Conservation (phyloP, 1,139 yeast genomes). For the Geotrichum restrictum region DNA sequence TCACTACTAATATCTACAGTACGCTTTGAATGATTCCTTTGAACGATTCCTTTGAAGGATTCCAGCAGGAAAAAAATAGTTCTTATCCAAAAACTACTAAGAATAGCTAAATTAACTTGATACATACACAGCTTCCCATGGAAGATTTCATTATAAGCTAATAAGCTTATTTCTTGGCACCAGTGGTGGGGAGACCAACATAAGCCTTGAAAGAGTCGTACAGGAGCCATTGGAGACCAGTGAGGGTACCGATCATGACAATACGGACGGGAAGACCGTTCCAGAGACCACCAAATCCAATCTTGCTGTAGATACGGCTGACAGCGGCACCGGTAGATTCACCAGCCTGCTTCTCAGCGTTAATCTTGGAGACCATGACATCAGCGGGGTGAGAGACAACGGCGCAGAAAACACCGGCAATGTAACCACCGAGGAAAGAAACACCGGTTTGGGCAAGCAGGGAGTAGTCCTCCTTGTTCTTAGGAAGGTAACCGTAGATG, state of each 20-base stretch:
- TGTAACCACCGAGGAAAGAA: conserved; percentile 75
- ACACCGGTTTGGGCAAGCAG: conserved; percentile 69
- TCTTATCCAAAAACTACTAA: background rate
- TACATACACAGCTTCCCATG: background rate
- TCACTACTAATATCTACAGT: no score
- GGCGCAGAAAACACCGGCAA: conserved; percentile 84
- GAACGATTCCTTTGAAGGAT: no score
- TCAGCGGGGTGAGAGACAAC: conserved; percentile 83
- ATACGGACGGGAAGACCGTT: conserved; percentile 78
- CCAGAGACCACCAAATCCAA: conserved; percentile 77
- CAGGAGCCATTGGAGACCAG: conserved; percentile 82
- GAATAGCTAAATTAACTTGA: conserved; percentile 2
- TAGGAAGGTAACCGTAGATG: conserved; percentile 53
- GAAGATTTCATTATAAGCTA: background rate
- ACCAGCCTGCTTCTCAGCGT: conserved; percentile 53
- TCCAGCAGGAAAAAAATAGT: background rate
- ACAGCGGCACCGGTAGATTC: conserved; percentile 57
- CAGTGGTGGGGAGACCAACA: conserved; percentile 77
- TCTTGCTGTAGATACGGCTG: conserved; percentile 56
- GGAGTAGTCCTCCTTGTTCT: conserved; percentile 46
- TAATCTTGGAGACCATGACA: conserved; percentile 77
- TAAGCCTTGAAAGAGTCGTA: conserved; percentile 77
- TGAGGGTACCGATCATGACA: conserved; percentile 79
- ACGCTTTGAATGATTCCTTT: no score
- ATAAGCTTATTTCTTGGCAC: conserved; percentile 35